Percentiles rank a stretch among this genome's conserved stretches.
Conservation (phyloP, 805 yeast species). For the Diddensiella transvaalensis region DNA sequence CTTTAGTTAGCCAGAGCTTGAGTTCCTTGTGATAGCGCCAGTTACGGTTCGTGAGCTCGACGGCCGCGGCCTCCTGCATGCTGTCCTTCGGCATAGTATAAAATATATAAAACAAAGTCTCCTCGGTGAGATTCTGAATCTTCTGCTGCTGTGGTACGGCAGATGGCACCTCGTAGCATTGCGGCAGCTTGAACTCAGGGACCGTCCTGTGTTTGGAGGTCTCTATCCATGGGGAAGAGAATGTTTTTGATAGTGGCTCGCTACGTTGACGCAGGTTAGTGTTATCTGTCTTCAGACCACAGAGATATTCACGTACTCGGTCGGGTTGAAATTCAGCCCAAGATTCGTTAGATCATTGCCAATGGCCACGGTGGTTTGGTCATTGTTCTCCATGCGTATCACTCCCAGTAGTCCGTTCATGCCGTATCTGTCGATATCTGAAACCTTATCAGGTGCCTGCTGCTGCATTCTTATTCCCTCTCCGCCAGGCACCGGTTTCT, state of each 20-base stretch:
- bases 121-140: conserved; percentile 65
- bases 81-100: conserved; percentile 91
- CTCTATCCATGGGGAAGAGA: conserved; percentile 95
- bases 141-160: conserved; percentile 44
- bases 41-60: conserved; percentile 84
- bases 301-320: conserved; percentile 29
- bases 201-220: conserved; percentile 87
- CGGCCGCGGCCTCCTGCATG: conserved; percentile 88
- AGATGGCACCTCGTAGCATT: conserved; percentile 43
- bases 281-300: no score
- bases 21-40: conserved; percentile 97
- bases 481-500: background rate
- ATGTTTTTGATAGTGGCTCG: conserved; percentile 52
- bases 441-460: background rate
- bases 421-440: conserved; percentile 62
- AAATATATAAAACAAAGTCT: conserved; percentile 87
- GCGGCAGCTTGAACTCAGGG: conserved; percentile 71
- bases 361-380: conserved; percentile 61
- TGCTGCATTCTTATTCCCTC: background rate
- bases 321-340: conserved; percentile 56
- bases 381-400: conserved; percentile 58
- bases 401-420: conserved; percentile 59
- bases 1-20: conserved; percentile 96
- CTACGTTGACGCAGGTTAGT: conserved; percentile 3
- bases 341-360: conserved; percentile 70